Base-by-base conservation (phyloP, 1,284 basidiomycete genomes). In the Singerocomus inundabilis region DNA sequence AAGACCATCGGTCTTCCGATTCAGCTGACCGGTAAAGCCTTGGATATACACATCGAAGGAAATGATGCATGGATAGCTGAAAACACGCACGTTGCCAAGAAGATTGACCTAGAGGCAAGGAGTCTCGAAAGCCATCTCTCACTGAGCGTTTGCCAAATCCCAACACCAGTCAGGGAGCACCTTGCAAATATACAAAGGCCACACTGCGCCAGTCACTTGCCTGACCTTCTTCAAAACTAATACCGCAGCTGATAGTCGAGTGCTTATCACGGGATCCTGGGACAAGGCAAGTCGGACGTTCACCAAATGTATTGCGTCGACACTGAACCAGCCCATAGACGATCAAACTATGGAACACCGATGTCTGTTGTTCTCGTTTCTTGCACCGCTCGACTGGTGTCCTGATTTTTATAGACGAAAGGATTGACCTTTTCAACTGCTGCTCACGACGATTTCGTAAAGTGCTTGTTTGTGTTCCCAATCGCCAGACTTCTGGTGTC, bases 391-490 rank as follows among this genome's bases (percentile, higher is more conserved):
- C 29, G 15, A 13, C 49, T 42, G 38, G 16, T 16, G 41, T 48
- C n/a, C 39, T 56, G 25, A 58, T 42, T 34, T 39, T 39, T 48
- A 28, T 63, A 95, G 92, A 84, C 81, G 1, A 90, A 82, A 59
- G 67, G 71, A 15, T 54, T 83, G 25, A 68, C 93, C n/a, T 85
- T 81, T 0, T 82, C 85, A 0, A 87, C 85, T 0, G 70, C 76
- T n/a, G 90, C 85, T 1, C 93, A 97, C 62, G 73, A 77, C 0
- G 93, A 97, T 69, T 97, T 97, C 59, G 79, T 97, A 52, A 97
- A 96, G 71, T 75, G 80, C 28, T 71, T 96, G 25, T 75, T 85
- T 35, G 80, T 90, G 26, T 70, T 94, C 13, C 81, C 88, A 1
- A 70, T 77, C 1, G 72, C 84, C 8, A 71, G 77, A 5, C 68